Evolutionary conservation across 176 grass and related monocot genomes (phyloP), one percentile per base, ranked within the genome.

Genomic region (Dendrocalamus sinicus): DNA sequence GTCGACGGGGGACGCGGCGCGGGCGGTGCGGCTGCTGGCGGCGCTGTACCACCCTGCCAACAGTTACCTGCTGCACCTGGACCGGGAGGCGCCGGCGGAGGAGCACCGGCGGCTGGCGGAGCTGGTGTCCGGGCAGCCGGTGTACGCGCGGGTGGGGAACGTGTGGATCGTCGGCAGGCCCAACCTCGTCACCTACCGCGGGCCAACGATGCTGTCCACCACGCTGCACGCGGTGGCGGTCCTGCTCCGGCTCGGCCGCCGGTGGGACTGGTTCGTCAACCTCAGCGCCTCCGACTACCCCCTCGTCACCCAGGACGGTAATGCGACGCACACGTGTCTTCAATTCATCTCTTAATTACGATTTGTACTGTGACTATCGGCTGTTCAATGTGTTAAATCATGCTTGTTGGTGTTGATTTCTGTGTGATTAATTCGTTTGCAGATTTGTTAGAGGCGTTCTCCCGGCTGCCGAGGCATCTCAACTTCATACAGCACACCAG

Each of bases 201-300:
- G 96, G 0, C 91, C 96, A 46, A 99, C 93, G 26, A 99, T 99
- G 96, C 93, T 99, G 24, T 86, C 96, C 84, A 96, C 93, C 68
- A 99, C 96, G 59, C 92, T 99, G 84, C 96, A 99, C 82, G 96
- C 90, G 80, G 83, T 99, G 46, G 84, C 96, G 1, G 52, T 99
- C 37, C 93, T 99, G 19, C 93, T 99, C 44, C 86, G 92, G 19
- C 82, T 88, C 26, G 80, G 88, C 82, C 86, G 84, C 14, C 77
- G 82, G 0, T 99, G 96, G 96, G 93, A 99, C 85, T 99, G 96
- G 96, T 99, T 99, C 90, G 75, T 99, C 85, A 99, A 99, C 81
- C 96, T 99, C 85, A 99, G 96, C 68, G 96, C 93, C 16, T 89
- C 96, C 5, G 96, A 99, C 85, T 99, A 99, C 86, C 96, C 96